Base-by-base conservation (phyloP, 257 asterid species). In the Nicotiana paniculata region DNA sequence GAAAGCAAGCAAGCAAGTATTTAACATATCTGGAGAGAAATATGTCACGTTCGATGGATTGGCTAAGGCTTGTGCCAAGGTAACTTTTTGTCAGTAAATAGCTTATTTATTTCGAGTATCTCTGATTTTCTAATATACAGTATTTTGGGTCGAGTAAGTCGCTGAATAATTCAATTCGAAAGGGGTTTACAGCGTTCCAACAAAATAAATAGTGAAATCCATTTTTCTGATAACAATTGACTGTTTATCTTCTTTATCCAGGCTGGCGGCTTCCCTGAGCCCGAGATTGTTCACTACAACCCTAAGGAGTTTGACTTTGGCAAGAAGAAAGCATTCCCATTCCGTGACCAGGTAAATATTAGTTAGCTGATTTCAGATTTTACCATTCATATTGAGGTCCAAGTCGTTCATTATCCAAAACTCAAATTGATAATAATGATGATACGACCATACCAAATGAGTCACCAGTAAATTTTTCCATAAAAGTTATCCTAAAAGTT, bases 231-330 rank as follows among this genome's bases (percentile, higher is more conserved):
- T 39, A 39, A 66, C 39, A 65, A 30, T 26, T 55, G 57, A 79
- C 5, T 8, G 55, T 70, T 43, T 18, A 24, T 12, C 3, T 85
- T 26, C 77, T 68, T 35, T 18, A 30, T 70, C 86, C 92, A 96
- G 99, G 98, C 98, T 70, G 98, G 87, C 78, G 98, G 98, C 64
- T 96, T 96, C 87, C 98, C 99, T n/a, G 98, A 89, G 81, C 99
- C 99, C 10, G 97, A 96, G 90, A 87, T 96, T 28, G 65, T 96
- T 87, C 99, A 96, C 81, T 96, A 90, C 96, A 92, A 96, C 79
- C 98, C 99, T 5, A 96, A 96, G 89, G 98, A 92, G 85, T 96
- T 93, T 10, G 98, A 96, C 88, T 96, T 96, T 81, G 98, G 99
- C n/a, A 96, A 94, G 90, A 94, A 92, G 93, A 96, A 96, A 83